Percentiles rank a stretch among this genome's conserved stretches.
phyloP scores from a whole-genome alignment of 371 early-diverging fungal genomes.

The Mortierella sp. region DNA sequence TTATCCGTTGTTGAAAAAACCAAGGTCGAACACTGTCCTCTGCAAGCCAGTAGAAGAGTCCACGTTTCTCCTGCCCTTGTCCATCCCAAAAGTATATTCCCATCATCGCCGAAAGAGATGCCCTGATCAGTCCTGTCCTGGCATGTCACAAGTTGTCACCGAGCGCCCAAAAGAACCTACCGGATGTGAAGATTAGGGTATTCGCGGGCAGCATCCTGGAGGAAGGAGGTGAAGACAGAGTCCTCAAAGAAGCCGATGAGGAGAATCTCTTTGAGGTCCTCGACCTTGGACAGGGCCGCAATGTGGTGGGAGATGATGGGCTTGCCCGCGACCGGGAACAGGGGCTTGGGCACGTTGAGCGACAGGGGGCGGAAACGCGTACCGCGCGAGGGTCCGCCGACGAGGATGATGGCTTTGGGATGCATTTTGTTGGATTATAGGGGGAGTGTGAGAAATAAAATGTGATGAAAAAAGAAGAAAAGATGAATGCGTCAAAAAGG shows the following conservation, averaged over 20 bases:
- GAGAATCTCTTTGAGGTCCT: slow-evolving; percentile 91
- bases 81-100: too few relatives aligned
- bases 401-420: slow-evolving; percentile 93
- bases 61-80: too few relatives aligned
- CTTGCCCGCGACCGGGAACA: slow-evolving; percentile 96
- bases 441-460: not conserved
- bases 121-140: too few relatives aligned
- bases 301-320: slow-evolving; percentile 98
- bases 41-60: slow-evolving; percentile 10
- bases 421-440: slow-evolving; percentile 28
- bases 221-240: slow-evolving; percentile 87
- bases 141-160: too few relatives aligned
- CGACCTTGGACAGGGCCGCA: slow-evolving; percentile 87
- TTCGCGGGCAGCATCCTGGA: slow-evolving; percentile 86
- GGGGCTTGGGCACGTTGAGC: slow-evolving; percentile 95
- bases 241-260: slow-evolving; percentile 97
- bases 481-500: not conserved
- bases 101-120: too few relatives aligned
- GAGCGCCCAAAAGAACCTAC: slow-evolving; percentile 70
- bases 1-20: too few relatives aligned
- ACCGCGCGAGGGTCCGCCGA: slow-evolving; percentile 97
- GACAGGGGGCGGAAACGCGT: slow-evolving; percentile 98
- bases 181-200: slow-evolving; percentile 87
- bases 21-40: not conserved
- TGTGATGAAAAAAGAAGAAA: not conserved